phyloP scores from a whole-genome alignment of 108 stramenopile genomes.

The Schizochytrium sp. region DNA sequence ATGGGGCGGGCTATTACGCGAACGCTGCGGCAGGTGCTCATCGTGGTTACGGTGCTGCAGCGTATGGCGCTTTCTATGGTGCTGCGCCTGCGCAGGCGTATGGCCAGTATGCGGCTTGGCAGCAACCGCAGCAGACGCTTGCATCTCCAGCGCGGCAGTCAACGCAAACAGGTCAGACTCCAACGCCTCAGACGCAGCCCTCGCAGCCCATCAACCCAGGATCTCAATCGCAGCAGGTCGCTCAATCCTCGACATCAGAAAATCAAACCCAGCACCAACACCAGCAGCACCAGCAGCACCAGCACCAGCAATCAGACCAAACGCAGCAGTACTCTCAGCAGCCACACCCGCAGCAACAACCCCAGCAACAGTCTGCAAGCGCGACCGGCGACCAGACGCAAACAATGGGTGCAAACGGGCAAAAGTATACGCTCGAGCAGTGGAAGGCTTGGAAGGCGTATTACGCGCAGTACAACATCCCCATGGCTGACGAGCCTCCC shows the following conservation, averaged over 20 bases:
- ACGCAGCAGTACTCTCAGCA: neutral
- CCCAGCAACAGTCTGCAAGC: neutral
- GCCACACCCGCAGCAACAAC: neutral
- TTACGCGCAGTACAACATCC: neutral
- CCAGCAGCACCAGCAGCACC: no score
- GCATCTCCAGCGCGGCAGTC: neutral
- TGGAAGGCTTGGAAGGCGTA: constrained; percentile 7
- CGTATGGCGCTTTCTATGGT: neutral
- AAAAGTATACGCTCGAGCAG: neutral
- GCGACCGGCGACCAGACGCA: neutral
- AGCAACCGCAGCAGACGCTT: neutral
- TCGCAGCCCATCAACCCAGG: neutral
- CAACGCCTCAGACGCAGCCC: neutral
- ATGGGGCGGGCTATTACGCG: neutral
- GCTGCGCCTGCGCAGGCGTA: neutral
- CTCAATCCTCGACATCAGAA: neutral
- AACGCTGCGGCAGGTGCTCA: neutral
- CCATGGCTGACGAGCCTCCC: neutral
- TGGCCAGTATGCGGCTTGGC: neutral
- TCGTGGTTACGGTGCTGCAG: neutral
- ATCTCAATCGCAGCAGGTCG: neutral
- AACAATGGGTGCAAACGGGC: neutral
- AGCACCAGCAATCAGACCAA: neutral
- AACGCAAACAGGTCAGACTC: neutral
- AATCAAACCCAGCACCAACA: neutral